Percentiles rank a stretch among this genome's conserved stretches.
Conservation (phyloP, 2,329 filamentous ascomycete species). For the Cladosporium sp. region DNA sequence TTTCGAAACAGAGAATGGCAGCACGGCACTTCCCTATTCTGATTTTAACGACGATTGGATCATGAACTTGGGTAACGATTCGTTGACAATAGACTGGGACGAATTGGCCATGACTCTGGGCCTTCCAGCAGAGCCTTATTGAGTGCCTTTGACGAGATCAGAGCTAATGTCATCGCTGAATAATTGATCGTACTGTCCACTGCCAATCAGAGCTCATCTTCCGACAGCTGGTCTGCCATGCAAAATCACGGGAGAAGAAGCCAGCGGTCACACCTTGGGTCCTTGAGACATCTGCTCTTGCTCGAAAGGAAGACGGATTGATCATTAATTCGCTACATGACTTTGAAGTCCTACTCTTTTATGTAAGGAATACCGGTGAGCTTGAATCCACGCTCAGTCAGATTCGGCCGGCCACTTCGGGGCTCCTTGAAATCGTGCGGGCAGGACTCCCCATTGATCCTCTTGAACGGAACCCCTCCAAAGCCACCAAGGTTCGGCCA, state of each 20-base stretch:
- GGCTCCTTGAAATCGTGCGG: conserved; percentile 35
- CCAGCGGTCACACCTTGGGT: too few relatives aligned
- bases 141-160: too few relatives aligned
- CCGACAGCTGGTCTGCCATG: too few relatives aligned
- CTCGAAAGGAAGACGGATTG: too few relatives aligned
- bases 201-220: too few relatives aligned
- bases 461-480: conserved; percentile 23
- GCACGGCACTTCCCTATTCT: too few relatives aligned
- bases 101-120: neutral
- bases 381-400: conserved; percentile 41
- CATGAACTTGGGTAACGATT: neutral
- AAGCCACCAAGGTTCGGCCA: conserved; percentile 31
- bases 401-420: conserved; percentile 32
- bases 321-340: too few relatives aligned
- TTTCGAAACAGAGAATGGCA: neutral
- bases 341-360: conserved; percentile 16
- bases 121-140: too few relatives aligned
- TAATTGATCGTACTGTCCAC: too few relatives aligned
- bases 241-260: too few relatives aligned
- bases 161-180: too few relatives aligned
- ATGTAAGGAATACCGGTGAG: conserved; percentile 48
- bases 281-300: too few relatives aligned
- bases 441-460: conserved; percentile 28
- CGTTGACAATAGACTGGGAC: neutral
- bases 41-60: conserved; percentile 2